phyloP scores from a whole-genome alignment of 768 basidiomycete genomes.

The Boletus reticulatus region DNA sequence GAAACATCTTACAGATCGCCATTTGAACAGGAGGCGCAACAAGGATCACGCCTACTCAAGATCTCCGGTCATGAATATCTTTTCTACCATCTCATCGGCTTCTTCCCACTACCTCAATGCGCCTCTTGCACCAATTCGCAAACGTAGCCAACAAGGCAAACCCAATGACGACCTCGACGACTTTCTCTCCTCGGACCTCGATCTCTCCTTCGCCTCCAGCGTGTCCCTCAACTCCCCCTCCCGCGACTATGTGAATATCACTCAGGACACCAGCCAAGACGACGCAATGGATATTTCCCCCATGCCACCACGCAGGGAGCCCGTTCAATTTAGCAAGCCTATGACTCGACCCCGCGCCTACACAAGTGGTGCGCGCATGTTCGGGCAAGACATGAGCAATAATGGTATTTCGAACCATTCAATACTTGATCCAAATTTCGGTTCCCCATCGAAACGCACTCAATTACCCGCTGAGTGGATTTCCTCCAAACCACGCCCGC shows the following conservation, averaged over 20 bases:
- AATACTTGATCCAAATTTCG: constrained; percentile 26
- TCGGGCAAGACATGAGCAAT: constrained; percentile 76
- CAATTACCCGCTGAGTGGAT: constrained; percentile 69
- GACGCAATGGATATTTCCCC: constrained; percentile 86
- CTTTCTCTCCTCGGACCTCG: constrained; percentile 72
- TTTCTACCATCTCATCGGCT: constrained; percentile 39
- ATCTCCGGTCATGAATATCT: constrained; percentile 54
- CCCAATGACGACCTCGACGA: constrained; percentile 58
- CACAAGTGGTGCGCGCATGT: constrained; percentile 63
- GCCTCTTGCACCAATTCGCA: constrained; percentile 43
- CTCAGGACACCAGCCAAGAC: constrained; percentile 47
- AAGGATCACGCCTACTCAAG: constrained; percentile 30
- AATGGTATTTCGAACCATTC: constrained; percentile 32
- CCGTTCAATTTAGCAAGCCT: constrained; percentile 28
- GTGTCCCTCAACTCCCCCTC: constrained; percentile 78
- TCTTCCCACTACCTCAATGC: constrained; percentile 44
- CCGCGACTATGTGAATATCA: constrained; percentile 42
- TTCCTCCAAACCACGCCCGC: constrained; percentile 22
- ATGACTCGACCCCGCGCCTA: constrained; percentile 59
- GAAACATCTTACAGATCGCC: constrained; percentile 40
- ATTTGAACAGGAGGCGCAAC: constrained; percentile 47
- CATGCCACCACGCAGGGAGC: constrained; percentile 38
- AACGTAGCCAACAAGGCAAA: constrained; percentile 44
- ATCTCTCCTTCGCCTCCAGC: constrained; percentile 79
- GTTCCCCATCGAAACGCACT: constrained; percentile 47